Evolutionary conservation across 768 basidiomycete species (phyloP), one percentile per base, ranked within the genome.

Genomic region (Phanerodontia chrysosporium): DNA sequence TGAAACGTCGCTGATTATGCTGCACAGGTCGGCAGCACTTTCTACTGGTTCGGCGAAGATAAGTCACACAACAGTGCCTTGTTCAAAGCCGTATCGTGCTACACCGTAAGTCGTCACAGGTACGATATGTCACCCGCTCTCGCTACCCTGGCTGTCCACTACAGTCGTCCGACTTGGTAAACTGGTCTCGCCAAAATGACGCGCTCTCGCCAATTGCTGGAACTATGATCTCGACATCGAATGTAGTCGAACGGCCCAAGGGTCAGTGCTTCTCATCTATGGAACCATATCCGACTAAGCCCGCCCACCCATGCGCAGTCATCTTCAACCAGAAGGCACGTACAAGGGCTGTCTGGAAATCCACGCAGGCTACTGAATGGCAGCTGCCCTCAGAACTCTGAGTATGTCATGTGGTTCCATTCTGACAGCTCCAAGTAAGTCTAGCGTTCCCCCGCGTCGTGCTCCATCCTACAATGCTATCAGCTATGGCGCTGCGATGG

Each of bases 361-460:
- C 8, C 21, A 22, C 36, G 27, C 10, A 3, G 13, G 28, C 9
- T 45, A 5, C n/a, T 13, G 27, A 13, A 30, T 42, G 39, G 39
- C 8, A 42, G 18, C 8, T 14, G 22, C 5, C 36, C 18, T 14
- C 36, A 85, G 83, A 84, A 80, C 63, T 73, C 74, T 7, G 81
- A 84, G 74, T 85, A 84, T 66, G 84, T 85, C 22, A 84, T 86
- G 83, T 86, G 84, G 84, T 86, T 86, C 74, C 84, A 86, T 68
- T 83, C 82, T 9, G 84, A 86, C 64, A 76, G 74, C 24, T 82
- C 81, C 61, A 79, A 83, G 83, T 84, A 74, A 68, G 65, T 69
- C n/a, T n/a, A 42, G 39, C 39, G 18, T 12, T n/a, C 39, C 42
- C 27, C n/a, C 28, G 45, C 1, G 27, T 25, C n/a, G 1, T 29